Evolutionary conservation across 305 asterid species (phyloP).

Genomic region (Ilex paraguariensis): DNA sequence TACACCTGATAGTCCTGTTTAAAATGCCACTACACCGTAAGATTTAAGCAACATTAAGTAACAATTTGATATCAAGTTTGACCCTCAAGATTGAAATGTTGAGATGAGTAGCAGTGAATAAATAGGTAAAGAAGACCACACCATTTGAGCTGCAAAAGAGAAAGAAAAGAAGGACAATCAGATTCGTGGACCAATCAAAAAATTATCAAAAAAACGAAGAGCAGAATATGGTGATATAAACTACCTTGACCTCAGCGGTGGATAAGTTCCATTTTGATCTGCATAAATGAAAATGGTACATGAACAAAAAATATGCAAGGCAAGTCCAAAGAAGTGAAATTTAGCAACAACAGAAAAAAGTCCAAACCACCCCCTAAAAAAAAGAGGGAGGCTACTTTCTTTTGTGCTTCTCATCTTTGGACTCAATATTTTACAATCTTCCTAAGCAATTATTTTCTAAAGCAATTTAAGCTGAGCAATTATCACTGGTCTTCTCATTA

Average conservation of each 20-base stretch:
- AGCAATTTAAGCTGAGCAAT: no score
- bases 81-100: background rate
- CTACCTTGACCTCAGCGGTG: slow-evolving; percentile 63
- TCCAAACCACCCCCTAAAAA: no score
- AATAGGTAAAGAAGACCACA: slow-evolving; percentile 21
- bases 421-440: no score
- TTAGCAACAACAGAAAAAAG: no score
- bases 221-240: slow-evolving; percentile 7
- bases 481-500: no score
- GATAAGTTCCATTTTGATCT: slow-evolving; percentile 82
- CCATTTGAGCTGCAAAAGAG: slow-evolving; percentile 71
- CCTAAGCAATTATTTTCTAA: no score
- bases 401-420: no score
- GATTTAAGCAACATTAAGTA: slow-evolving; percentile 2
- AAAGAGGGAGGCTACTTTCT: background rate
- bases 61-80: background rate
- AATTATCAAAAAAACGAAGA: background rate
- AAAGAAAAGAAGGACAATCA: slow-evolving; percentile 17
- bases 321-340: no score
- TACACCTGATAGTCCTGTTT: slow-evolving; percentile 64
- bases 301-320: background rate
- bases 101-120: no score
- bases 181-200: slow-evolving; percentile 8
- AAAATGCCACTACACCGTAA: slow-evolving; percentile 19
- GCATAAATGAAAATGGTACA: slow-evolving; percentile 16